Evolutionary conservation across 73 alveolate genomes (phyloP).

Genomic region (Paramecium octaurelia): DNA sequence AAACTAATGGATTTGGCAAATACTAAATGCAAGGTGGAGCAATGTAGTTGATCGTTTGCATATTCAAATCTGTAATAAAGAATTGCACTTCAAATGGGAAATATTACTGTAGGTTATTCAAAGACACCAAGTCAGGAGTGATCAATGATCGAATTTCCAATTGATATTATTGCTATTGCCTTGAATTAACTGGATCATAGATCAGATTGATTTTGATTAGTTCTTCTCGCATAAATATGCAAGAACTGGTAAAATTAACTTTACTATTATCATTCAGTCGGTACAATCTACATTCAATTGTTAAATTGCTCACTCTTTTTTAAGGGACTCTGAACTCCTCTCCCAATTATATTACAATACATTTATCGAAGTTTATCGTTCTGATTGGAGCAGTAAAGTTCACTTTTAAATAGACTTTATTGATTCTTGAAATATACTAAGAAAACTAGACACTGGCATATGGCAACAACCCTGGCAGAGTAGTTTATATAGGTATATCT

Average conservation of each 20-base stretch:
- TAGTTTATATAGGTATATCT: not conserved
- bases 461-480: not conserved
- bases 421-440: not conserved
- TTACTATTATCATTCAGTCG: not conserved
- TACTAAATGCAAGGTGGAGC: not conserved
- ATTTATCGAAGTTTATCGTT: not conserved
- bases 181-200: slow-evolving; percentile 3
- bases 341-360: not conserved
- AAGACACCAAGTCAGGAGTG: slow-evolving; percentile 20
- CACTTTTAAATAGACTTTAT: not conserved
- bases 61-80: not conserved
- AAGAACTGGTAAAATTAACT: not conserved
- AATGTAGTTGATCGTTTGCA: not conserved
- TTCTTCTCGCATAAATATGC: not conserved
- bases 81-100: not conserved
- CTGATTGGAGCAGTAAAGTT: slow-evolving; percentile 43
- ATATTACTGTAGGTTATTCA: not conserved
- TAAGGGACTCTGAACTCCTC: not conserved
- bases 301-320: not conserved
- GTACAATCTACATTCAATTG: slow-evolving; percentile 4
- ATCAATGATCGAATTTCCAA: slow-evolving; percentile 15
- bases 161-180: not conserved
- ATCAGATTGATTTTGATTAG: not conserved
- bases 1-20: not conserved
- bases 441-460: not conserved